Evolutionary conservation across 768 basidiomycete genomes (phyloP).

Genomic region (Obba rivulosa): DNA sequence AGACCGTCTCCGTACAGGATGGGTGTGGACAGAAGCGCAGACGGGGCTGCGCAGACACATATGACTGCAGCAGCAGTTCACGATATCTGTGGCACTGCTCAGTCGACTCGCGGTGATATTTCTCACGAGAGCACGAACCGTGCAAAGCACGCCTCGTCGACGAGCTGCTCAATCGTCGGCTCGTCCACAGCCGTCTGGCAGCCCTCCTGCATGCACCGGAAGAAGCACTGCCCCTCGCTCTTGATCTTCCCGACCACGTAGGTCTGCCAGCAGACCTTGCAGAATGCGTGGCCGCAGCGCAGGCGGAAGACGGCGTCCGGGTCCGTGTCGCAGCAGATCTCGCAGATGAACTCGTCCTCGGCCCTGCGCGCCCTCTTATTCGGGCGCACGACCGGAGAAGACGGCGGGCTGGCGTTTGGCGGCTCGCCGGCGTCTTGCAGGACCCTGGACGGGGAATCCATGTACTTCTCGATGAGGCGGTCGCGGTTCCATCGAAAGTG

Average conservation of each 20-base stretch:
- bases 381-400: slow-evolving; percentile 16
- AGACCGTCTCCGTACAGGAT: slow-evolving; percentile 86
- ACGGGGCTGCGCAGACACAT: slow-evolving; percentile 77
- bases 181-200: slow-evolving; percentile 64
- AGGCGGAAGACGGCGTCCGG: slow-evolving; percentile 58
- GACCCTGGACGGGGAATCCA: slow-evolving; percentile 83
- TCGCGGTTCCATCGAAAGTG: slow-evolving; percentile 95
- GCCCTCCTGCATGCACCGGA: slow-evolving; percentile 78
- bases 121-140: slow-evolving; percentile 7
- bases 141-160: slow-evolving; percentile 31
- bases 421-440: slow-evolving; percentile 36
- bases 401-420: slow-evolving; percentile 8
- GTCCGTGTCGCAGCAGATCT: slow-evolving; percentile 78
- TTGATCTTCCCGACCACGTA: slow-evolving; percentile 77
- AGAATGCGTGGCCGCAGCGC: slow-evolving; percentile 81
- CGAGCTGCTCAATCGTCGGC: slow-evolving; percentile 48
- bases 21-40: slow-evolving; percentile 96
- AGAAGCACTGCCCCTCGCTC: slow-evolving; percentile 67
- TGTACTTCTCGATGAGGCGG: slow-evolving; percentile 89
- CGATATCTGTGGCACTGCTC: slow-evolving; percentile 30
- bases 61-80: slow-evolving; percentile 83
- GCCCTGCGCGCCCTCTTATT: slow-evolving; percentile 21
- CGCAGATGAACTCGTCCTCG: slow-evolving; percentile 66
- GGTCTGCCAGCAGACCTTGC: slow-evolving; percentile 76
- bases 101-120: not conserved